phyloP scores from a whole-genome alignment of 805 yeast genomes.

The Wickerhamomyces ciferrii region DNA sequence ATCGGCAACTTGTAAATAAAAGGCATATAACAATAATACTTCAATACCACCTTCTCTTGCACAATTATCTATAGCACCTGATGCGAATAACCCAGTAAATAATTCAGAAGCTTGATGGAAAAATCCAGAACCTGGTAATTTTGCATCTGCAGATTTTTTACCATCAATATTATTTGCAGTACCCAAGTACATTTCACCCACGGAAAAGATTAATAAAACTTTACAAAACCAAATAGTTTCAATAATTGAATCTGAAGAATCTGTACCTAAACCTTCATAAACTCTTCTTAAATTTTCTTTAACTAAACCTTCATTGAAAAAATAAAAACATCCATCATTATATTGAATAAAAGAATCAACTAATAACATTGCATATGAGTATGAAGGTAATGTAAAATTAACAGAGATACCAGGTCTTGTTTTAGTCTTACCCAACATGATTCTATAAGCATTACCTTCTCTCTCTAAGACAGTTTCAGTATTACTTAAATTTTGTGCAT shows the following conservation, averaged over 20 bases:
- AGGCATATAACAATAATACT: conserved; percentile 68
- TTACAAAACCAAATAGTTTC: conserved; percentile 83
- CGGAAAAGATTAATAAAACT: conserved; percentile 64
- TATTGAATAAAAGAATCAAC: conserved; percentile 75
- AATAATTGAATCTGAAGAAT: conserved; percentile 46
- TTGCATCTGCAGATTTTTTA: conserved; percentile 29
- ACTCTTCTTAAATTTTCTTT: conserved; percentile 60
- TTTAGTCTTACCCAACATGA: conserved; percentile 62
- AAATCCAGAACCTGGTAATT: conserved; percentile 74
- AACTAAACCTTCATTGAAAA: conserved; percentile 77
- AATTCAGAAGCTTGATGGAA: conserved; percentile 77
- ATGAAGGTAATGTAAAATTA: conserved; percentile 69
- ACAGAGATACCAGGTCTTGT: conserved; percentile 65
- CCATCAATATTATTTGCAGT: conserved; percentile 64
- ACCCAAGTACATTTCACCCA: conserved; percentile 80
- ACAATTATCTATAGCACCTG: conserved; percentile 74
- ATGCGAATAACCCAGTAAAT: conserved; percentile 70
- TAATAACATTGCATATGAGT: conserved; percentile 66
- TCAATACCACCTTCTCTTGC: conserved; percentile 80
- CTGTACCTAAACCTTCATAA: conserved; percentile 39
- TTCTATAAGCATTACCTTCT: conserved; percentile 73
- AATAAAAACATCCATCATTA: conserved; percentile 81
- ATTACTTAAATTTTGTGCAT: conserved; percentile 10
- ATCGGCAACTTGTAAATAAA: conserved; percentile 78
- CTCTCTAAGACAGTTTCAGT: conserved; percentile 60